These are phyloP conservation scores for Chenopodium formosanum DNA, from an alignment of 148 eudicot species.

Conservation along the genomic window DNA sequence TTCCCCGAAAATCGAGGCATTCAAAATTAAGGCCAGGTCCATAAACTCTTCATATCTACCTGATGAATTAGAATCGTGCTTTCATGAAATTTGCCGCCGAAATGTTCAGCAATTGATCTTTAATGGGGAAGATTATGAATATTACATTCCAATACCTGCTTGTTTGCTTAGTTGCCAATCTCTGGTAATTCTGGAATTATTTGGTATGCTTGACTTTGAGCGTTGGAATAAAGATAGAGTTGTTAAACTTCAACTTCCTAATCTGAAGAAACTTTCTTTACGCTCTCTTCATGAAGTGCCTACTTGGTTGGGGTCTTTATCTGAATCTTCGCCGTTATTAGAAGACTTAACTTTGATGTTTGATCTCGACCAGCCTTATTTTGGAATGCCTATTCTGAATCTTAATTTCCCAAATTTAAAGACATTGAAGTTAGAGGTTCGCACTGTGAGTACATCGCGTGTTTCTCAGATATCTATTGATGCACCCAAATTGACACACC, in stretches of 20 bases:
- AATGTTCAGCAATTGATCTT: background rate
- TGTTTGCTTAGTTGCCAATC: background rate
- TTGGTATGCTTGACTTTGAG: background rate
- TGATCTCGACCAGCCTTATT: too few relatives aligned
- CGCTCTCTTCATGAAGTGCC: too few relatives aligned
- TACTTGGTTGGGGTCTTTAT: background rate
- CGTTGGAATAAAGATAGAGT: background rate
- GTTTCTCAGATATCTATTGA: background rate
- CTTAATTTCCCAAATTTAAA: background rate
- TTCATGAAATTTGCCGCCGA: background rate
- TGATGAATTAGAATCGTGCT: background rate
- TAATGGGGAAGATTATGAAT: too few relatives aligned
- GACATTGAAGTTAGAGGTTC: background rate
- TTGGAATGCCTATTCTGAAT: background rate
- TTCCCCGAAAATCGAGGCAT: background rate
- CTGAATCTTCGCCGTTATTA: conserved; percentile 1
- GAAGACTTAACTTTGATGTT: background rate
- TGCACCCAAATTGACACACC: background rate
- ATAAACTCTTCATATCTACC: too few relatives aligned
- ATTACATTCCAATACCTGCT: background rate
- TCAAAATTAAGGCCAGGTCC: background rate
- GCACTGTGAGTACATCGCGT: background rate
- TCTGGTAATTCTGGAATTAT: background rate
- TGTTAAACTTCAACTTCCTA: background rate
- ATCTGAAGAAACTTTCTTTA: background rate